Conservation (phyloP, 2,329 filamentous ascomycete genomes). For the Microsporum ferrugineum region DNA sequence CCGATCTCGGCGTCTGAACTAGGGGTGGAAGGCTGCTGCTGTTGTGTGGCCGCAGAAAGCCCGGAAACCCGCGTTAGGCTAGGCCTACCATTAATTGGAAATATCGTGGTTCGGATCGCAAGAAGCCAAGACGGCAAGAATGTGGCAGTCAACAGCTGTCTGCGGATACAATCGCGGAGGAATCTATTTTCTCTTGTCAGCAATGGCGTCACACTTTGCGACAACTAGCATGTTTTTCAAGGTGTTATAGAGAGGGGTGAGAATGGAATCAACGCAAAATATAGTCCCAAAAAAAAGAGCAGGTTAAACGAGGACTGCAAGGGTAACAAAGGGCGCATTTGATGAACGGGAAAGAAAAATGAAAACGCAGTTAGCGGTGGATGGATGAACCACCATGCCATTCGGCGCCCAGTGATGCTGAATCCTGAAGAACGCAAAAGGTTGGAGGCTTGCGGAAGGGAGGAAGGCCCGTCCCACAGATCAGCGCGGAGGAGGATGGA, state of each 20-base stretch:
- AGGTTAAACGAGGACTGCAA: constrained; percentile 1
- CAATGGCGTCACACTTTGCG: constrained; percentile 3
- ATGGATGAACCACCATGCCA: background rate
- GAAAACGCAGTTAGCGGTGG: background rate
- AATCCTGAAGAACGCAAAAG: constrained; percentile 8
- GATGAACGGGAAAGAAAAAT: background rate
- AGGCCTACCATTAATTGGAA: constrained; percentile 45
- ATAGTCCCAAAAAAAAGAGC: background rate
- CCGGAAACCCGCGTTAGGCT: constrained; percentile 7
- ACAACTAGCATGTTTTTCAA: background rate
- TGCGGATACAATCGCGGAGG: constrained; percentile 40
- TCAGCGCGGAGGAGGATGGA: constrained; percentile 5
- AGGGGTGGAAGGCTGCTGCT: background rate
- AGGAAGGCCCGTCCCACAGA: constrained; percentile 19
- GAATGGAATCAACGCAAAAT: background rate
- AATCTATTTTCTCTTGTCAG: constrained; percentile 26
- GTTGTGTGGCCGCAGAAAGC: constrained; percentile 1
- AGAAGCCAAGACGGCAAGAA: constrained; percentile 50
- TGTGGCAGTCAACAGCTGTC: constrained; percentile 52
- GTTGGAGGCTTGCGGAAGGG: constrained; percentile 13
- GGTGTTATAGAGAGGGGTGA: background rate
- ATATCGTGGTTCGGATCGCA: constrained; percentile 62
- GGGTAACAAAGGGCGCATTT: constrained; percentile 1
- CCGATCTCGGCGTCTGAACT: constrained; percentile 16
- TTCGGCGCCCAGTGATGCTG: background rate